Conservation (phyloP, 805 yeast genomes). For the Wickerhamomyces canadensis region DNA sequence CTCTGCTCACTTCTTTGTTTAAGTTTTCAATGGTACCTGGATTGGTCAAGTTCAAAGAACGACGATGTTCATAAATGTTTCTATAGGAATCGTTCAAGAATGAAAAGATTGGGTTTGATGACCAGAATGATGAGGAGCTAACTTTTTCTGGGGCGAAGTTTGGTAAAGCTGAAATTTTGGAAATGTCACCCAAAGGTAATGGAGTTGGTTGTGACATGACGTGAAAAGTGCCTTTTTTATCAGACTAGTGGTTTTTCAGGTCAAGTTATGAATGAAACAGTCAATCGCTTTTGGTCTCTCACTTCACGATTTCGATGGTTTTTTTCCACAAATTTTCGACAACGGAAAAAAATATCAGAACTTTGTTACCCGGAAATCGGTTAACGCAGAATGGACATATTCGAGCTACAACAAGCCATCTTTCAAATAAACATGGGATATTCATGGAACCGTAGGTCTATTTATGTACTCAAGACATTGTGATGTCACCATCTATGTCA, state of each 20-base stretch:
- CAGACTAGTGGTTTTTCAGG: too few relatives aligned
- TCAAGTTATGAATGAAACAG: too few relatives aligned
- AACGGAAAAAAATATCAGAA: background rate
- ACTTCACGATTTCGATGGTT: background rate
- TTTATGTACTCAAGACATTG: background rate
- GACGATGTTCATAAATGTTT: constrained; percentile 71
- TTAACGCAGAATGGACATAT: background rate
- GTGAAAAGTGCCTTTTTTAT: background rate
- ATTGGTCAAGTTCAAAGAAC: constrained; percentile 73
- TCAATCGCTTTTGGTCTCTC: background rate
- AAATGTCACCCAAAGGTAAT: constrained; percentile 52
- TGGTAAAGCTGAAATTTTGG: constrained; percentile 59
- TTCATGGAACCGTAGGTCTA: background rate
- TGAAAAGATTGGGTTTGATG: constrained; percentile 76
- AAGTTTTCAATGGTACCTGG: constrained; percentile 95
- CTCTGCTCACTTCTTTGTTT: constrained; percentile 89
- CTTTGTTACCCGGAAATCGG: constrained; percentile 1
- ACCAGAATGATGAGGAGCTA: constrained; percentile 59
- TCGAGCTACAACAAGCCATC: too few relatives aligned
- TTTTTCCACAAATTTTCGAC: constrained; percentile 1
- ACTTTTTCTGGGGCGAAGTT: constrained; percentile 49
- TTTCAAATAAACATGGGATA: too few relatives aligned
- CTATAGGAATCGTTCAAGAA: constrained; percentile 72
- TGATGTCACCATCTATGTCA: background rate
- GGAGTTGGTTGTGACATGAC: constrained; percentile 33